phyloP scores from a whole-genome alignment of 306 rosid species.

The Sechiopsis laciniata region DNA sequence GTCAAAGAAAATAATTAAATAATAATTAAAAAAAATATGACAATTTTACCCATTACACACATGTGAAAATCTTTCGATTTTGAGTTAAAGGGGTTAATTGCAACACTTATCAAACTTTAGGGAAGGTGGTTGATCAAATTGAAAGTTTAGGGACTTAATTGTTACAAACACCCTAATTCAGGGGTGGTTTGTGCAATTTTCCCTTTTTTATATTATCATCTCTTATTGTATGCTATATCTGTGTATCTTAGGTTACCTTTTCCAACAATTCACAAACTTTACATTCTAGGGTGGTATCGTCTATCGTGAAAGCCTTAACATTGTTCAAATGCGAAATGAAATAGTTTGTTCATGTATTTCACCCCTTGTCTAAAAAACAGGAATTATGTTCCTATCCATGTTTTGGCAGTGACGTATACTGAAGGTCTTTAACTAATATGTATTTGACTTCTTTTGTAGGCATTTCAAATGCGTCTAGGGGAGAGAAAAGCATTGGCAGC shows the following conservation, averaged over 20 bases:
- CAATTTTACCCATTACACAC: too few relatives aligned
- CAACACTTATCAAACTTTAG: too few relatives aligned
- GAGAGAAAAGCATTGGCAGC: constrained; percentile 45
- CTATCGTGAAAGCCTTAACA: not conserved
- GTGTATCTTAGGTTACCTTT: not conserved
- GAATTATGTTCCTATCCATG: not conserved
- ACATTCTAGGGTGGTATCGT: not conserved
- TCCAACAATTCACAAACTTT: not conserved
- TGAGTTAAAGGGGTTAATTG: too few relatives aligned
- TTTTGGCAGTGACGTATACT: not conserved
- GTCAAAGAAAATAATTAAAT: too few relatives aligned
- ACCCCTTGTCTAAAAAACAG: not conserved
- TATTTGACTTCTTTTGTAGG: constrained; percentile 36
- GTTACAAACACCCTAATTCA: too few relatives aligned
- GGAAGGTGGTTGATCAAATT: too few relatives aligned
- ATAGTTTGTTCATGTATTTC: not conserved
- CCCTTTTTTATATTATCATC: not conserved
- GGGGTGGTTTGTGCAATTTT: too few relatives aligned
- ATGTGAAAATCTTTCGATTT: too few relatives aligned
- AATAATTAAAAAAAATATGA: too few relatives aligned
- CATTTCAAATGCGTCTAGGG: constrained; percentile 43
- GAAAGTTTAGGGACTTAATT: too few relatives aligned
- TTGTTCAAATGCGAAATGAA: constrained; percentile 2
- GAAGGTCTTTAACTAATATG: not conserved
- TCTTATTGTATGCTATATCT: not conserved